Evolutionary conservation across 257 asterid genomes (phyloP).

Genomic region (Rhazya stricta): DNA sequence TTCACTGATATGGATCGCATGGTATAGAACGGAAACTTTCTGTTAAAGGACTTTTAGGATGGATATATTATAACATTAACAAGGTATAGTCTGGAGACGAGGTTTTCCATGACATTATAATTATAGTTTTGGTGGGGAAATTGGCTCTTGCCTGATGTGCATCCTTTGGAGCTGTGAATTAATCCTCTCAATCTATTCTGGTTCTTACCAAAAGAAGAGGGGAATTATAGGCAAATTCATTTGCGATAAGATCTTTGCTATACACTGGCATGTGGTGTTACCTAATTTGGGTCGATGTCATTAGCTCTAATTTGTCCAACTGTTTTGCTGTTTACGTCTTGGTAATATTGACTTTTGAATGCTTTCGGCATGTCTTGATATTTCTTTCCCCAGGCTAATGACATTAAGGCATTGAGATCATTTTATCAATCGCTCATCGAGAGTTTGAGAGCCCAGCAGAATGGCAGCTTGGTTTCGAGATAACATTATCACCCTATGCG

Average conservation of each 20-base stretch:
- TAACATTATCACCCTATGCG: constrained; percentile 27
- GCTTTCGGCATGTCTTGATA: constrained; percentile 2
- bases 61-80: not conserved
- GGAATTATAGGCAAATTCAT: not conserved
- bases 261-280: not conserved
- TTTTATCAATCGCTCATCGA: constrained; percentile 78
- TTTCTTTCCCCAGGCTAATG: constrained; percentile 51
- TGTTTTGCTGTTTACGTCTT: not conserved
- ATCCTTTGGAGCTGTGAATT: too few relatives aligned
- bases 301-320: not conserved
- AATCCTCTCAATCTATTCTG: too few relatives aligned
- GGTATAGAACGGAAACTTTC: not conserved
- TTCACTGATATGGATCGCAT: not conserved
- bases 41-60: not conserved
- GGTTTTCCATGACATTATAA: not conserved
- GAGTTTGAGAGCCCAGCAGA: constrained; percentile 73
- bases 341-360: not conserved
- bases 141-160: not conserved
- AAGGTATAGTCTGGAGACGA: too few relatives aligned
- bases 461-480: constrained; percentile 82
- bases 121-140: not conserved
- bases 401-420: constrained; percentile 62
- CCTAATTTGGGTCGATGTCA: not conserved
- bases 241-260: not conserved
- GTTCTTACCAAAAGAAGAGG: not conserved